A percentile compares a stretch with the other conserved stretches of the same genome.
phyloP scores from a whole-genome alignment of 106 monocot genomes.

The Platanthera guangdongensis region DNA sequence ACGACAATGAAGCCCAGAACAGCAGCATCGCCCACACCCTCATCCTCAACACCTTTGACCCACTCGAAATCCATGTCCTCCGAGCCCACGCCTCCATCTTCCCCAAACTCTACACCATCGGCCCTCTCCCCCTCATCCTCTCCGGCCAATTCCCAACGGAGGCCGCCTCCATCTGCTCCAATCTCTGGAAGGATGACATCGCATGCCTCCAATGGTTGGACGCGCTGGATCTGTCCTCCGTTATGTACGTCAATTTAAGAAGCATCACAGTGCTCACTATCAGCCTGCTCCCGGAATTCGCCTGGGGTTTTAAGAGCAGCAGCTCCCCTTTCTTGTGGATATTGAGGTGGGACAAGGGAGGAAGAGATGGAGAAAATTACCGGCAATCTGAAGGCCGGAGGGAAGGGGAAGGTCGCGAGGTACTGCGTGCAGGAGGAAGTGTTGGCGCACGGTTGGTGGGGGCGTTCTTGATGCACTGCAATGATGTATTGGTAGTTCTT shows the following conservation, averaged over 20 bases:
- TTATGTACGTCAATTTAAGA: slow-evolving; percentile 65
- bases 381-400: slow-evolving; percentile 12
- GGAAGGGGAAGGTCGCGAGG: slow-evolving; percentile 25
- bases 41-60: slow-evolving; percentile 66
- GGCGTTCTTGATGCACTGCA: slow-evolving; percentile 48
- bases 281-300: slow-evolving; percentile 50
- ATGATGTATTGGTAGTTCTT: slow-evolving; percentile 67
- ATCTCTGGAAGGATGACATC: slow-evolving; percentile 48
- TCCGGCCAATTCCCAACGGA: not conserved
- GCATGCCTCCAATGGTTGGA: slow-evolving; percentile 47
- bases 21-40: slow-evolving; percentile 29
- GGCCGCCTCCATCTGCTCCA: slow-evolving; percentile 15
- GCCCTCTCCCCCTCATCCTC: slow-evolving; percentile 25
- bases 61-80: slow-evolving; percentile 34
- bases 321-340: slow-evolving; percentile 43
- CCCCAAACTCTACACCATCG: slow-evolving; percentile 52
- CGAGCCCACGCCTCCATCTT: slow-evolving; percentile 30
- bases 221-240: slow-evolving; percentile 9
- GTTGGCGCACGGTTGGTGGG: slow-evolving; percentile 40
- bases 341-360: slow-evolving; percentile 36
- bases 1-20: slow-evolving; percentile 38
- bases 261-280: slow-evolving; percentile 46
- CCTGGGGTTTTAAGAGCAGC: slow-evolving; percentile 45
- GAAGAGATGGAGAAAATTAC: not conserved
- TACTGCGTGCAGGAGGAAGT: slow-evolving; percentile 60